Evolutionary conservation across 2,329 filamentous ascomycete species (phyloP), one percentile per base, ranked within the genome.

Genomic region (Colletotrichum scovillei): DNA sequence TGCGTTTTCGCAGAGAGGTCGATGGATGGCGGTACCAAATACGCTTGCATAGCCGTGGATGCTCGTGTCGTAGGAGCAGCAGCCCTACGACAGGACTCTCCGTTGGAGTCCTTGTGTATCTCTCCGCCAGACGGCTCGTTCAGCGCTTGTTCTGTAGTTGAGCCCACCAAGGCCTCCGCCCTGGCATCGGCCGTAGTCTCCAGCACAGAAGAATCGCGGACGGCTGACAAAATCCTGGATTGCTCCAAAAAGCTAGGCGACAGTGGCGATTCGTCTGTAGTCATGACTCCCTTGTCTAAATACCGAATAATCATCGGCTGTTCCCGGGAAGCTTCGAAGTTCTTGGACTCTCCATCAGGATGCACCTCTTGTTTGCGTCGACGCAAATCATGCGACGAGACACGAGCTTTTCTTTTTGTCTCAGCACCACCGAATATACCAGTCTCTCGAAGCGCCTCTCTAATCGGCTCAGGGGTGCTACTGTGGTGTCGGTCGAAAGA

Each of bases 231-330:
- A 55, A 4, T 55, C 30, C 19, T 14, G 28, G n/a, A 32, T 35
- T 49, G 12, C 46, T 64, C 9, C 24, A 24, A 24, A 19, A 8
- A 30, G 24, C 30, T 16, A 26, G 22, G 28, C 12, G 49, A 9
- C 7, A 26, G 38, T 14, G 22, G 9, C 52, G 66, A 30, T 42
- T 63, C 56, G 1, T 69, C 32, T 8, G 55, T 60, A 26, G 67
- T 66, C 62, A 69, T 76, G 3, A 73, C 63, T n/a, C 69, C 72
- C 49, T 73, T 73, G 32, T 79, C 78, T 12, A 70, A 49, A 30
- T 78, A 78, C 4, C 66, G 72, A 24, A 78, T 28, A 22, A 77
- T 76, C 3, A 2, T 22, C 5, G 42, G 46, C 14, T 19, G 24
- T 38, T 32, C n/a, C 11, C 22, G 14, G 11, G 14, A n/a, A 26